Evolutionary conservation across 495 filamentous ascomycete genomes (phyloP), one percentile per base, ranked within the genome.

Genomic region (Penicillium mononematosum): DNA sequence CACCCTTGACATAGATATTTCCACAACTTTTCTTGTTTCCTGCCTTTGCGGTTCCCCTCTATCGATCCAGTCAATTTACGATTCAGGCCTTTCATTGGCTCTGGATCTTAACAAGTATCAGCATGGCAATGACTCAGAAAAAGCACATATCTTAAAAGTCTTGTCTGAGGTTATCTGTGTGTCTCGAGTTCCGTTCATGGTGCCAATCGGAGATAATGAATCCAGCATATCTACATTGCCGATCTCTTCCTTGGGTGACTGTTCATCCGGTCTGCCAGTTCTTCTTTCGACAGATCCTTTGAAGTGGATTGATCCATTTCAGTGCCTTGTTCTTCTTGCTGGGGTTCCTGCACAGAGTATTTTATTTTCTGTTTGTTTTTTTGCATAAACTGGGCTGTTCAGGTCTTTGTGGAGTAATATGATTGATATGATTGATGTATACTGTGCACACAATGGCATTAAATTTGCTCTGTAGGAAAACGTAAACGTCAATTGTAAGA

Each of bases 1-100:
- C 49, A 59, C 41, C 19, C 42, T 53, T 59, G 56, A 62, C 64
- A 76, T 76, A 77, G 73, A 77, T 51, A 66, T 58, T 69, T 59
- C 65, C 59, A 50, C 51, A 58, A 58, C 56, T 53, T 45, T 54
- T 36, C n/a, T 34, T 50, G 20, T 38, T 29, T 44, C 20, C 31
- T 34, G 16, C 41, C 27, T 29, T 53, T 62, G 47, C 54, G 38
- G 16, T 55, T 34, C 53, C 42, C 42, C 45, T 43, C 57, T 45
- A 51, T 53, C 16, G 53, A 59, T 62, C 47, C 50, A 52, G 38
- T 48, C 53, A 43, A 42, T 52, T 41, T 56, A 39, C 38, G 48
- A 62, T 45, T 42, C 45, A 19, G 51, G 48, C 56, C 49, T 32
- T 55, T 57, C 17, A 17, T 50, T 25, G 11, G 50, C 42, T 50